A percentile compares a stretch with the other conserved stretches of the same genome.
phyloP scores from a whole-genome alignment of 176 grass and related monocot species.

The Cymbopogon citratus region DNA sequence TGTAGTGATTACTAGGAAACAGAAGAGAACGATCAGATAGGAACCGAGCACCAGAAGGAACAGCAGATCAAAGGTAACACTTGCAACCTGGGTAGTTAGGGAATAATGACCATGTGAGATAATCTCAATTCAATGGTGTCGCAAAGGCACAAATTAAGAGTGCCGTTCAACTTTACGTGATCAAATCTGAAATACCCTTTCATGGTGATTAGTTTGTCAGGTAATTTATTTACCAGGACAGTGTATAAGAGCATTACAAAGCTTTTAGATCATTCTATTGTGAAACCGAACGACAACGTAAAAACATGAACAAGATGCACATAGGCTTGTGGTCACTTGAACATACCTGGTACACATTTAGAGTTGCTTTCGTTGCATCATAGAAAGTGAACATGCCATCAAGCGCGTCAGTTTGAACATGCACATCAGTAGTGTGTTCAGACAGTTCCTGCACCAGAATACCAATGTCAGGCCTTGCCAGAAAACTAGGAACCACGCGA shows the following conservation, averaged over 20 bases:
- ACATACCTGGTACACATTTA: conserved; percentile 88
- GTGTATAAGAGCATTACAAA: neutral
- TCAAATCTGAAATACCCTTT: neutral
- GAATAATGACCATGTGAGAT: conserved; percentile 10
- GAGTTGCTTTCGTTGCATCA: conserved; percentile 68
- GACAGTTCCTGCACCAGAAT: conserved; percentile 69
- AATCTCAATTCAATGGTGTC: neutral
- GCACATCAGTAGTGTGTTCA: conserved; percentile 74
- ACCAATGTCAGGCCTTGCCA: conserved; percentile 17
- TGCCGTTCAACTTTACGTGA: neutral
- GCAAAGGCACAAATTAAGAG: neutral
- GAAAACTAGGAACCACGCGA: conserved; percentile 10
- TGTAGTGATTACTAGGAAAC: conserved; percentile 93
- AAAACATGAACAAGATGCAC: conserved; percentile 7
- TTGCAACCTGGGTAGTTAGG: conserved; percentile 61
- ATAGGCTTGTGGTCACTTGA: conserved; percentile 14
- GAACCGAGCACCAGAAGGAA: conserved; percentile 77
- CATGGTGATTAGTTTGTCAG: neutral
- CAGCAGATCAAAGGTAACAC: conserved; percentile 88
- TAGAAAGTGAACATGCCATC: conserved; percentile 96
- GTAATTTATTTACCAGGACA: too few relatives aligned
- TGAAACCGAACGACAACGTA: neutral
- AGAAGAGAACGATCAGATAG: conserved; percentile 93
- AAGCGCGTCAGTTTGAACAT: conserved; percentile 72
- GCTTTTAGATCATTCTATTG: neutral